These are phyloP conservation scores for Coccomyxa subellipsoidea DNA, from an alignment of 163 green algal species.

Conservation along the genomic window DNA sequence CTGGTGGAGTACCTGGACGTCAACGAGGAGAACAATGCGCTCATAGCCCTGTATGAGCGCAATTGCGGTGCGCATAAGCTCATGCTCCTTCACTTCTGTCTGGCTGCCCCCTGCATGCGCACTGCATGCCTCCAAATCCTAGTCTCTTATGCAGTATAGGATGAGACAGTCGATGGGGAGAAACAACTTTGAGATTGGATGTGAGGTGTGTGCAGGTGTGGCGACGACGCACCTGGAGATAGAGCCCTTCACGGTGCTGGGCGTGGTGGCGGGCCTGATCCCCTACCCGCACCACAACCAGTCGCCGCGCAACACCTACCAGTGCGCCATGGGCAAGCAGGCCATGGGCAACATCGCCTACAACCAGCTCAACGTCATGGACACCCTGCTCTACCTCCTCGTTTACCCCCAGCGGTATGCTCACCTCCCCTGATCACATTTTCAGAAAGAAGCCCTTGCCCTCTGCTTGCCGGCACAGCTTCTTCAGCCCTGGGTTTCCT, in stretches of 20 bases:
- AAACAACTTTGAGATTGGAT: too few species aligned
- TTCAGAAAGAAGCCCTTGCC: too few species aligned
- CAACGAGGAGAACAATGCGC: constrained; percentile 84
- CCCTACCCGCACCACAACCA: constrained; percentile 99
- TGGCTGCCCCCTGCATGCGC: background rate
- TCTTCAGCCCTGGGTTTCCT: too few species aligned
- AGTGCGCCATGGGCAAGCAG: constrained; percentile 99
- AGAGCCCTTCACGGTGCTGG: constrained; percentile 98
- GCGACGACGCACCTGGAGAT: constrained; percentile 96
- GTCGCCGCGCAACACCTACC: constrained; percentile 98
- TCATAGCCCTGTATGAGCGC: constrained; percentile 75
- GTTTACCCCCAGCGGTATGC: constrained; percentile 78
- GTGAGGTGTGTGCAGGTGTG: constrained; percentile 10
- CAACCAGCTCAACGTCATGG: constrained; percentile 95
- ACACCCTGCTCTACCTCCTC: constrained; percentile 98
- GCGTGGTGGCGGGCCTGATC: constrained; percentile 95
- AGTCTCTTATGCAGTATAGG: background rate
- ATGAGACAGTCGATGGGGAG: background rate
- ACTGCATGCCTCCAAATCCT: background rate
- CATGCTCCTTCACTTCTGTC: background rate
- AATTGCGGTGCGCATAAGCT: constrained; percentile 23
- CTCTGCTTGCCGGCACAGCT: too few species aligned
- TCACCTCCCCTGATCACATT: background rate
- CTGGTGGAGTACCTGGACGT: constrained; percentile 97
- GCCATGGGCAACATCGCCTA: constrained; percentile 98